These are phyloP conservation scores for Plasmodium vivax DNA, from an alignment of 169 alveolate genomes.

Conservation along the genomic window DNA sequence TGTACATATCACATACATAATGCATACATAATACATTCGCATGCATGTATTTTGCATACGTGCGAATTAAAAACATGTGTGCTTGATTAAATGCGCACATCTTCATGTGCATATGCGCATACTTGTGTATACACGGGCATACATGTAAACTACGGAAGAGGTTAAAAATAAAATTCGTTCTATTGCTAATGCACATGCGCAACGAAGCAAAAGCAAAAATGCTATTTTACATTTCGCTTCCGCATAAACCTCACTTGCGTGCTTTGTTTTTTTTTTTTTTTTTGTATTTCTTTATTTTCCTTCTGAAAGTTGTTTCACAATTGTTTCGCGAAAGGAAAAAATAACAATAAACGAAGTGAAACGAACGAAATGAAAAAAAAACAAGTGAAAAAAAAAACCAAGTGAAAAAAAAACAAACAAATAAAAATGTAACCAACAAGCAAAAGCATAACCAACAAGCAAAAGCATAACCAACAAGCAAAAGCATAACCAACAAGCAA, in stretches of 20 bases:
- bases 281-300: background rate
- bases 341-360: background rate
- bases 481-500: no score
- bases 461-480: background rate
- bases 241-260: background rate
- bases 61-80: background rate
- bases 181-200: slow-evolving; percentile 9
- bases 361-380: background rate
- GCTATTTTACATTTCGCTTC: slow-evolving; percentile 13
- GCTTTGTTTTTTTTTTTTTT: background rate
- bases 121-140: background rate
- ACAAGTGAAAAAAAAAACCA: no score
- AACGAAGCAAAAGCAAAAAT: background rate
- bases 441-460: no score
- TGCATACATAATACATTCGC: background rate
- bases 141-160: background rate
- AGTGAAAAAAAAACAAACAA: background rate
- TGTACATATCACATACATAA: background rate
- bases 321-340: background rate
- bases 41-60: background rate
- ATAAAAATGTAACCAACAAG: background rate
- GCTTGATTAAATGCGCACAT: background rate
- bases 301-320: background rate
- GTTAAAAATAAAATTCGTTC: background rate
- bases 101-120: background rate